These are phyloP conservation scores for Fraxinus excelsior DNA, from an alignment of 257 asterid species.

Conservation along the genomic window DNA sequence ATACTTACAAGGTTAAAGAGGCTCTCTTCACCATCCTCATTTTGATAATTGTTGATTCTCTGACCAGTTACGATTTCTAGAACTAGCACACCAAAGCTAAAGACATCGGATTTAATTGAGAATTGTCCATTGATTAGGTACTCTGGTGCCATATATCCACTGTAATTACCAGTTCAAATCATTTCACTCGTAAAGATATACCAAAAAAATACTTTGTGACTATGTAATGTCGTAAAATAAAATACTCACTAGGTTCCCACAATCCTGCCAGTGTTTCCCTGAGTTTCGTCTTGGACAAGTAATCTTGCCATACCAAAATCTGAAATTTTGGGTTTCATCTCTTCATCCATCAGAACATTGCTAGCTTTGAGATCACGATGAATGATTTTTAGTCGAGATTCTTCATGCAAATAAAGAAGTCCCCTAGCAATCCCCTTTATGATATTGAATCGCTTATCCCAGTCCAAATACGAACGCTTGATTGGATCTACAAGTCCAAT, in stretches of 20 bases:
- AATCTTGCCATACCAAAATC: conserved; percentile 35
- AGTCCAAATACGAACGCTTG: conserved; percentile 19
- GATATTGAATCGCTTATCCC: conserved; percentile 32
- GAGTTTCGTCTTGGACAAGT: conserved; percentile 20
- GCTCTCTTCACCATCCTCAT: conserved; percentile 4
- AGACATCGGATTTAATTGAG: conserved; percentile 30
- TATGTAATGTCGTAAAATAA: neutral
- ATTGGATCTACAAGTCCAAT: conserved; percentile 12
- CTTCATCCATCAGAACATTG: conserved; percentile 26
- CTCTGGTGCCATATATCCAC: conserved; percentile 37
- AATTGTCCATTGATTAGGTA: conserved; percentile 17
- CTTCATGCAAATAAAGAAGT: conserved; percentile 38
- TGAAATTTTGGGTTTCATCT: conserved; percentile 36
- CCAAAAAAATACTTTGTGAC: too few relatives aligned
- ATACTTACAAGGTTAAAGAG: conserved; percentile 32
- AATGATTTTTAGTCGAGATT: conserved; percentile 27
- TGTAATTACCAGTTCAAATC: neutral
- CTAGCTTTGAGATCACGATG: conserved; percentile 37
- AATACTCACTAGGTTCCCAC: conserved; percentile 32
- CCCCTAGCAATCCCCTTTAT: conserved; percentile 30
- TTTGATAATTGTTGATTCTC: conserved; percentile 11
- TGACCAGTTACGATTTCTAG: conserved; percentile 34
- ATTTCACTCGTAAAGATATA: neutral
- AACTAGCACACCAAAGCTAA: conserved; percentile 28
- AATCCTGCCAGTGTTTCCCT: conserved; percentile 23